Conservation (phyloP, 495 filamentous ascomycete genomes). For the Glonium stellatum region DNA sequence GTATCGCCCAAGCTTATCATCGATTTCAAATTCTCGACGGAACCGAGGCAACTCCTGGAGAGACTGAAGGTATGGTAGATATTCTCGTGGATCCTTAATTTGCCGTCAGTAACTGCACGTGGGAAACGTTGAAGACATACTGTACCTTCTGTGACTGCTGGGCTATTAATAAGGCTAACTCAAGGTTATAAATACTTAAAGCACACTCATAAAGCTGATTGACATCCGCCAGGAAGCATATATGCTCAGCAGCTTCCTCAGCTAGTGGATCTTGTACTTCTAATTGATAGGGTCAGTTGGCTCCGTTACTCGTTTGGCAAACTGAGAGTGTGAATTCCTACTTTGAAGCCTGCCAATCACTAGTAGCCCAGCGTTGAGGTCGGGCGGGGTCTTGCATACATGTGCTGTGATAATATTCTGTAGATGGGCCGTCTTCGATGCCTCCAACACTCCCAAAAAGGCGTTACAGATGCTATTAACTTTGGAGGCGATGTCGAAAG, state of each 20-base stretch:
- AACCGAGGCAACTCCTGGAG: slow-evolving; percentile 64
- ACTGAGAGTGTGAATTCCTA: slow-evolving; percentile 21
- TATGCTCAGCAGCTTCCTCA: slow-evolving; percentile 85
- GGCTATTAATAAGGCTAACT: slow-evolving; percentile 80
- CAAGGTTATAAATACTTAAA: slow-evolving; percentile 83
- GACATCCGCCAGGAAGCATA: slow-evolving; percentile 91
- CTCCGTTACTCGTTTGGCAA: background rate
- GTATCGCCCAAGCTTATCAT: slow-evolving; percentile 71
- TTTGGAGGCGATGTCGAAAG: slow-evolving; percentile 43
- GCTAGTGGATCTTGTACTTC: slow-evolving; percentile 59
- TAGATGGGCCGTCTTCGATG: slow-evolving; percentile 59
- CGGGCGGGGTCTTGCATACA: slow-evolving; percentile 85
- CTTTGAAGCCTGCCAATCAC: slow-evolving; percentile 68
- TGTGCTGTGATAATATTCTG: slow-evolving; percentile 93
- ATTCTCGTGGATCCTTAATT: slow-evolving; percentile 74
- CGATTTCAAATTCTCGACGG: slow-evolving; percentile 73
- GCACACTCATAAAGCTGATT: slow-evolving; percentile 89
- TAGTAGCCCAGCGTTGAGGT: slow-evolving; percentile 75
- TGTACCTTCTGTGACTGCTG: slow-evolving; percentile 82
- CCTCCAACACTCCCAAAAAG: slow-evolving; percentile 60
- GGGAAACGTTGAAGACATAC: background rate
- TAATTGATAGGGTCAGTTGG: slow-evolving; percentile 29
- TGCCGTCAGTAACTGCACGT: background rate
- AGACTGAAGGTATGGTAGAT: slow-evolving; percentile 85
- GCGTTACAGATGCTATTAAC: slow-evolving; percentile 86